phyloP scores from a whole-genome alignment of 2,329 filamentous ascomycete species.

The Phialocephala subalpina region DNA sequence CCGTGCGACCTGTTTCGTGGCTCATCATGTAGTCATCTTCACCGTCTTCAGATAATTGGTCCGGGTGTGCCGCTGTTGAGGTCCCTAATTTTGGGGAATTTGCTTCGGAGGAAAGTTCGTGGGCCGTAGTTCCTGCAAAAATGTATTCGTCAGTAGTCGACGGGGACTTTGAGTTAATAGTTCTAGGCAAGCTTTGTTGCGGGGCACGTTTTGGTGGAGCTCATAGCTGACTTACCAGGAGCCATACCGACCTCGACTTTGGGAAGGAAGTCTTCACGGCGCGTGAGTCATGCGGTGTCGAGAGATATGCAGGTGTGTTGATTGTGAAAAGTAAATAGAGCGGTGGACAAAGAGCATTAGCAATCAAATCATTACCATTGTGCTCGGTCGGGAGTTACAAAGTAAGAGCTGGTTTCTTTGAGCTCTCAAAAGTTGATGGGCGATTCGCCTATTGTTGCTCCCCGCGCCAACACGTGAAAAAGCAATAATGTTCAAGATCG shows the following conservation, averaged over 20 bases:
- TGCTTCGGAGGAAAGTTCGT: neutral
- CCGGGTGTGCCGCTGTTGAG: neutral
- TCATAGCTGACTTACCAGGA: constrained; percentile 16
- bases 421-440: neutral
- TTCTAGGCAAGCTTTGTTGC: neutral
- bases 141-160: neutral
- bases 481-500: neutral
- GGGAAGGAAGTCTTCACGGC: neutral
- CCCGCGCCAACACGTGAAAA: constrained; percentile 7
- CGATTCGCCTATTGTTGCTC: constrained; percentile 15
- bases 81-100: neutral
- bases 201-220: constrained; percentile 3
- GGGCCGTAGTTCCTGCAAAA: neutral
- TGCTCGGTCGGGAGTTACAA: neutral
- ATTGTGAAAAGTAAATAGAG: neutral
- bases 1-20: constrained; percentile 12
- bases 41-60: constrained; percentile 27
- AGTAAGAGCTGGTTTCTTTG: constrained; percentile 5
- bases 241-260: constrained; percentile 10
- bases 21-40: constrained; percentile 28
- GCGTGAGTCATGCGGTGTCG: no score
- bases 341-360: neutral
- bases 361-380: neutral
- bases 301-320: no score
- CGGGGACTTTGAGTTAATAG: neutral